These are phyloP conservation scores for Taphrina sp. DNA, from an alignment of 1,139 yeast species.

Conservation along the genomic window DNA sequence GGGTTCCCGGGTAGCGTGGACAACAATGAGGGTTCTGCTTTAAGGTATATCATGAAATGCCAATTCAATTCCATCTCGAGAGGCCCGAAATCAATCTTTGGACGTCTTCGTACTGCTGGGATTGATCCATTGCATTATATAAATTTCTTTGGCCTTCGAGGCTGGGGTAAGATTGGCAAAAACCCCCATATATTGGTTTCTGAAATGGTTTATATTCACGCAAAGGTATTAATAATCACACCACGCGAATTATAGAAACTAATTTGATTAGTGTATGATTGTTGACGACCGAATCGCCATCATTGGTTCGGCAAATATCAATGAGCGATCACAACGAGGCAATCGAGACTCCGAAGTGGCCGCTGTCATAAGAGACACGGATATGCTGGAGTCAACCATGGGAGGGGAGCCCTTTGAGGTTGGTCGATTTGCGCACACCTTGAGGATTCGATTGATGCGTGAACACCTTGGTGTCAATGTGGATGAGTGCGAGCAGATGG, in stretches of 20 bases:
- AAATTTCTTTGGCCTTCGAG: conserved; percentile 84
- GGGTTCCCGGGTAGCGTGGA: conserved; percentile 96
- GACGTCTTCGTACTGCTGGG: conserved; percentile 71
- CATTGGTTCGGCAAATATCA: conserved; percentile 94
- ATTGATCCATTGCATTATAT: conserved; percentile 85
- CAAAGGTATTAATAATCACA: conserved; percentile 53
- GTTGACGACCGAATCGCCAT: conserved; percentile 94
- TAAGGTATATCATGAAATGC: conserved; percentile 94
- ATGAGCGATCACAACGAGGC: conserved; percentile 94
- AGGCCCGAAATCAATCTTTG: conserved; percentile 86
- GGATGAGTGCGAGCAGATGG: conserved; percentile 80
- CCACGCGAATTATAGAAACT: too few species aligned
- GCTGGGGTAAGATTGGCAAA: conserved; percentile 92
- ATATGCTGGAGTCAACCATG: conserved; percentile 71
- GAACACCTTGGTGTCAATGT: conserved; percentile 95
- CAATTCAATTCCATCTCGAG: conserved; percentile 91
- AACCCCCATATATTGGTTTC: conserved; percentile 65
- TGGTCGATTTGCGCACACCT: conserved; percentile 82
- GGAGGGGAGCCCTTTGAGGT: conserved; percentile 77
- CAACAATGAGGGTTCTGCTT: conserved; percentile 88
- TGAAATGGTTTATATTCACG: conserved; percentile 91
- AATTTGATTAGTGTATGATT: conserved; percentile 51
- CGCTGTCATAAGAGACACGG: conserved; percentile 78
- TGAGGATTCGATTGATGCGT: conserved; percentile 88
- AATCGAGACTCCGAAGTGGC: conserved; percentile 92